Evolutionary conservation across 2,329 filamentous ascomycete species (phyloP).

Genomic region (Beauveria pseudobassiana): DNA sequence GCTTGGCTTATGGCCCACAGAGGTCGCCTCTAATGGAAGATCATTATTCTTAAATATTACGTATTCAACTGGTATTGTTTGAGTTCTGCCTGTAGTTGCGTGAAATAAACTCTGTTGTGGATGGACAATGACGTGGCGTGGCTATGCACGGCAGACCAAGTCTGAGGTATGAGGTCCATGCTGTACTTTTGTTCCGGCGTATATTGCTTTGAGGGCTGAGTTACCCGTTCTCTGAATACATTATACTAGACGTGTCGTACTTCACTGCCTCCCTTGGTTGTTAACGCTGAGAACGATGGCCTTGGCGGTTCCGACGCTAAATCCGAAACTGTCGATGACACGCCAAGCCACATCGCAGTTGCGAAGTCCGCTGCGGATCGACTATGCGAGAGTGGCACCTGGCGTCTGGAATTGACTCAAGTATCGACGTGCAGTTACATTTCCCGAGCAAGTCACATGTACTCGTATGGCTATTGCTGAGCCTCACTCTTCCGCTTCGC

Average conservation of each 20-base stretch:
- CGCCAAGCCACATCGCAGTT: slow-evolving; percentile 7
- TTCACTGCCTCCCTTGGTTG: not conserved
- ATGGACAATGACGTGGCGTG: not conserved
- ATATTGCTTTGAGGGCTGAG: not conserved
- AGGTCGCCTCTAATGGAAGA: not conserved
- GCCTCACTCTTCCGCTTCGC: no score
- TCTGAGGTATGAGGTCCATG: not conserved
- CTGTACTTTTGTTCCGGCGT: not conserved
- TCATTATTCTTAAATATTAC: not conserved
- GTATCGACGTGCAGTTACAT: not conserved
- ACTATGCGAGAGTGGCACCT: not conserved
- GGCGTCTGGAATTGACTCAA: not conserved
- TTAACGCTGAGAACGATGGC: not conserved
- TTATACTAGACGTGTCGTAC: not conserved
- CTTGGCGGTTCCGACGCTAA: not conserved
- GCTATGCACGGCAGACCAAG: not conserved
- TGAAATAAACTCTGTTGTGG: not conserved
- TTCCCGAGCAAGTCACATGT: not conserved
- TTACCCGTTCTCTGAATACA: not conserved
- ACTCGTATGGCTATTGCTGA: not conserved
- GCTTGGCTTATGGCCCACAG: not conserved
- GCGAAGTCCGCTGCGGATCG: slow-evolving; percentile 7
- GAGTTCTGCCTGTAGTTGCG: not conserved
- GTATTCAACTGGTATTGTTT: not conserved
- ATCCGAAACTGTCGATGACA: not conserved